Evolutionary conservation across 2,329 filamentous ascomycete species (phyloP), one percentile per base, ranked within the genome.

Genomic region (Scopulariopsis brevicaulis): DNA sequence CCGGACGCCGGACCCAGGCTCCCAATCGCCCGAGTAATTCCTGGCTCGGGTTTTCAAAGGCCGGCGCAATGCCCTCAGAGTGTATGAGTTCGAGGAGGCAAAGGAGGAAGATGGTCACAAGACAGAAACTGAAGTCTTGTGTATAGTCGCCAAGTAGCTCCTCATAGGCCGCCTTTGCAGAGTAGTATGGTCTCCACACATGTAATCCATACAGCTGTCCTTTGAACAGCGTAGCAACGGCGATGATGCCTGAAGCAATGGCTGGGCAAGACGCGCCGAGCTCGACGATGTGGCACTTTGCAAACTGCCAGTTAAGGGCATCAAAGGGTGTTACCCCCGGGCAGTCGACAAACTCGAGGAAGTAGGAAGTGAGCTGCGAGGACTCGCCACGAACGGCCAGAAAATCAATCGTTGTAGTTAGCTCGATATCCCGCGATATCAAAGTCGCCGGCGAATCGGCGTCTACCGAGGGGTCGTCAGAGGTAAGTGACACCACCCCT

Each of bases 351-450:
- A 5, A 37, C 25, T 62, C 60, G 50, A 64, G 43, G 50, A 65
- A 65, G 53, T 60, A 64, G 8, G 59, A 53, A 12, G 58, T 56
- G 28, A 32, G 54, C 35, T 61, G 56, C 4, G 57, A 48, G 2
- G 60, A 50, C 12, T 57, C 50, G 15, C 58, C 55, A 12, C 55
- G 53, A 7, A 58, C 58, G 6, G 59, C 57, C 43, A 64, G 25
- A 6, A 61, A 37, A 28, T 65, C 62, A 48, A 65, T 65, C 1
- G 60, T 60, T 1, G 62, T 64, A 18, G 62, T 64, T 24, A 64
- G 56, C 25, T 64, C 58, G 34, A 64, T 64, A 25, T 62, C 60
- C n/a, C 60, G 60, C 12, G 63, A 64, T 59, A 62, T 64, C 15
- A 62, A 43, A 48, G 52, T 57, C 22, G 53, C 55, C 1, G 59